Conservation (phyloP, 306 rosid genomes). For the Begonia fuchsioides region DNA sequence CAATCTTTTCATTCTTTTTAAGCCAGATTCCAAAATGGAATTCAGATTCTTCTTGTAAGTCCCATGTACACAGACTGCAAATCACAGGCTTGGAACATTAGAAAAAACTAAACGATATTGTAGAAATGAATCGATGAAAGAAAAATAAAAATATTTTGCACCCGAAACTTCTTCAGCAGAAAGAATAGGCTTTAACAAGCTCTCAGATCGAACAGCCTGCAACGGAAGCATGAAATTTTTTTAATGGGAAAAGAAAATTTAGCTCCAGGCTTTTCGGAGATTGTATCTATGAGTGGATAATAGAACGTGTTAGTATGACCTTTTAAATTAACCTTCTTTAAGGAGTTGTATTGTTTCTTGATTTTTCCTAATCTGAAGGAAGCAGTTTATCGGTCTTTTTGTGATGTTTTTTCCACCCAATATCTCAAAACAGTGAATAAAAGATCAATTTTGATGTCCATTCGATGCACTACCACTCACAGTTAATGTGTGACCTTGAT, state of each 20-base stretch:
- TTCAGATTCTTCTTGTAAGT: conserved; percentile 67
- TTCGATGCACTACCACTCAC: conserved; percentile 13
- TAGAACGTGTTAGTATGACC: no score
- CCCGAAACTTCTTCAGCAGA: conserved; percentile 79
- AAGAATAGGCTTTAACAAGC: conserved; percentile 57
- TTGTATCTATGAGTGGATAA: no score
- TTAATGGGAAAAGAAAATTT: not conserved
- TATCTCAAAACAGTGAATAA: no score
- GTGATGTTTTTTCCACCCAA: no score
- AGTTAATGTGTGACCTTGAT: conserved; percentile 77
- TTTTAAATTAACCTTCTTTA: no score
- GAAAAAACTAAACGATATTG: not conserved
- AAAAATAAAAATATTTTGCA: not conserved
- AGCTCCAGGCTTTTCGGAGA: no score
- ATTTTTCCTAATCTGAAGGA: no score
- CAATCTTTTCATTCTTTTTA: conserved; percentile 79
- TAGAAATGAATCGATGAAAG: not conserved
- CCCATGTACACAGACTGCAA: conserved; percentile 88
- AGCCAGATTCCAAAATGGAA: conserved; percentile 63
- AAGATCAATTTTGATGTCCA: no score
- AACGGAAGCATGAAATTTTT: conserved; percentile 8
- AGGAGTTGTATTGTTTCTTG: no score
- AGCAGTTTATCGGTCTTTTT: no score
- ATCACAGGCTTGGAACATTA: conserved; percentile 9
- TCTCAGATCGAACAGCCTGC: conserved; percentile 80